Evolutionary conservation across 495 filamentous ascomycete species (phyloP), one percentile per base, ranked within the genome.

Genomic region (Podospora pseudopauciseta): DNA sequence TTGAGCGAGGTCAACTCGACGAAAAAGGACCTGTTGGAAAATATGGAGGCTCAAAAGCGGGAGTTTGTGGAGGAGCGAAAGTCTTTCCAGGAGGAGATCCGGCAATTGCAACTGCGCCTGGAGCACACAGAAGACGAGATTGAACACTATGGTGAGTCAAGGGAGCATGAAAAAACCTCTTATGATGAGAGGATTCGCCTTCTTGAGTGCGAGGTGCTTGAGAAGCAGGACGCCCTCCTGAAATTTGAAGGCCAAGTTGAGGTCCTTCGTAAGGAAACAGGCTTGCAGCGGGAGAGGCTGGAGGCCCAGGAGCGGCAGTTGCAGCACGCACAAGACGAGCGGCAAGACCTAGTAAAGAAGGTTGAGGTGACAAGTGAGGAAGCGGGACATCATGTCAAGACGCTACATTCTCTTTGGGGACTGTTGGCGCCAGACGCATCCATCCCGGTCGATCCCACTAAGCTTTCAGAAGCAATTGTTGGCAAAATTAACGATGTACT

Each of bases 51-150:
- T 39, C 86, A 92, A 39, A 92, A 96, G 74, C 87, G 88, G 32
- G 94, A 98, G 74, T 97, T 97, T 73, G 84, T 90, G 57, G 88
- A 88, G 64, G 93, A 98, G 76, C 87, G 94, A 27, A 90, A 88
- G 72, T 89, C 86, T 11, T 82, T 97, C 19, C 91, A 97, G 71
- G 80, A 85, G 19, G 93, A 98, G 77, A 86, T 94, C 63, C 88
- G 87, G 65, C 86, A 87, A 30, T 83, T 92, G 65, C 92, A 90
- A 70, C 81, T 87, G 28, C 90, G 88, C 62, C 82, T 92, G 0
- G 96, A 99, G 70, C 92, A 96, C 68, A 81, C 91, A 26, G 93
- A 98, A 75, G 94, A 97, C 70, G 94, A 96, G 71, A 84, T 97
- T 57, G 92, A 97, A 68, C 84, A 92, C 27, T 83, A 92, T 26